Percentiles rank a stretch among this genome's conserved stretches.
Conservation (phyloP, 2,329 filamentous ascomycete genomes). For the Calonectria pseudoturangicola region DNA sequence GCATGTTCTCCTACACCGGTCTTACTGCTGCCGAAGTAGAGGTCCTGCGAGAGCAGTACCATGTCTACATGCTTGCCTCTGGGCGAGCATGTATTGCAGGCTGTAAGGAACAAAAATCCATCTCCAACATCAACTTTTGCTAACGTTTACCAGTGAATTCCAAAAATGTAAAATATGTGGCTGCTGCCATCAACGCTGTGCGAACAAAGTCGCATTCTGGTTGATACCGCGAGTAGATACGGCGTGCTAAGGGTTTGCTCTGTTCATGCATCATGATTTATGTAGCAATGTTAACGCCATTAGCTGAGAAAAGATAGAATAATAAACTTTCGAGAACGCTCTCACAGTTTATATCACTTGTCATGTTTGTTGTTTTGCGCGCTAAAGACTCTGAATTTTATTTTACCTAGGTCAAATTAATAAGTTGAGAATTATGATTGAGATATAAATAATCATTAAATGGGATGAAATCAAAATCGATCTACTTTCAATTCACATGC, state of each 20-base stretch:
- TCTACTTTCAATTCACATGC: no score
- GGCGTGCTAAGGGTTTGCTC: slow-evolving; percentile 1
- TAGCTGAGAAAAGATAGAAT: not conserved
- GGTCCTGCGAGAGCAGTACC: slow-evolving; percentile 79
- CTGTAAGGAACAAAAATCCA: slow-evolving; percentile 70
- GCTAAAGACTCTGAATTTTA: not conserved
- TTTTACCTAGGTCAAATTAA: no score
- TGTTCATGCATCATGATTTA: not conserved
- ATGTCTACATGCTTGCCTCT: slow-evolving; percentile 80
- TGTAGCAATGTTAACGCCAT: not conserved
- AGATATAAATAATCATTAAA: no score
- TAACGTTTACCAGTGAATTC: slow-evolving; percentile 72
- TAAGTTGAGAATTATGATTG: no score
- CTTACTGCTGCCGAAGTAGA: slow-evolving; percentile 82
- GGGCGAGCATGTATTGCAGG: slow-evolving; percentile 48
- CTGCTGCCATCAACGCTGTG: slow-evolving; percentile 88
- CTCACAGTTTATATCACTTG: not conserved
- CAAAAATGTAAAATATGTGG: slow-evolving; percentile 93
- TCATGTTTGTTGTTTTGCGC: not conserved
- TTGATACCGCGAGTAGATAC: not conserved
- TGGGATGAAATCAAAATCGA: no score
- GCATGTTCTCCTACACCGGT: slow-evolving; percentile 98
- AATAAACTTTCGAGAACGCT: slow-evolving; percentile 11
- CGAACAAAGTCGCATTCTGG: slow-evolving; percentile 22
- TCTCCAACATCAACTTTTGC: slow-evolving; percentile 68